Conservation (phyloP, 73 alveolate genomes). For the Symbiodinium natans region DNA sequence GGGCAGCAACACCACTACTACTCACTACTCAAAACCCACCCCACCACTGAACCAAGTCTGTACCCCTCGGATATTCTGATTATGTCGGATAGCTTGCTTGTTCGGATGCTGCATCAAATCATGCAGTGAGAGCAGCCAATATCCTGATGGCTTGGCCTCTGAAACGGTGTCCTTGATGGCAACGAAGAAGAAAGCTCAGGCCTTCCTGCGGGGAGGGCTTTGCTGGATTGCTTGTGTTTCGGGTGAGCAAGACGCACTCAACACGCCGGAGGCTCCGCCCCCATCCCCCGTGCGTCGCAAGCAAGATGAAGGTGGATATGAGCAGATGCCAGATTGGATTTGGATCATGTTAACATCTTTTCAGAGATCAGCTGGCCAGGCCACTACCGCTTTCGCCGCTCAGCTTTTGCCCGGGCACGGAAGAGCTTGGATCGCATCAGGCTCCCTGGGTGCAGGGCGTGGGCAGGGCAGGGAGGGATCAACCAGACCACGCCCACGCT, state of each 20-base stretch:
- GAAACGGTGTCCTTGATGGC: not conserved
- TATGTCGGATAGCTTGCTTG: too few species aligned
- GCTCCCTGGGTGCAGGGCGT: too few species aligned
- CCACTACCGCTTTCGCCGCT: not conserved
- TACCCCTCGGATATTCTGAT: too few species aligned
- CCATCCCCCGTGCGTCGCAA: slow-evolving; percentile 6
- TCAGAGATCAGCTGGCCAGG: not conserved
- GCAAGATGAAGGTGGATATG: not conserved
- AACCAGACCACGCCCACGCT: too few species aligned
- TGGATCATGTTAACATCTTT: not conserved
- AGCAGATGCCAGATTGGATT: too few species aligned
- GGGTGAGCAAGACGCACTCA: not conserved
- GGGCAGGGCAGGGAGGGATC: too few species aligned
- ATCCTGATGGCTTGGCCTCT: not conserved
- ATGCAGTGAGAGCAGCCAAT: not conserved
- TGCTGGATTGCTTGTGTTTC: not conserved
- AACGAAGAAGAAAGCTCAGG: not conserved
- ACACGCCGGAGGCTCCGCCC: not conserved
- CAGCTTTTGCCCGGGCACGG: slow-evolving; percentile 3
- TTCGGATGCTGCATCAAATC: too few species aligned
- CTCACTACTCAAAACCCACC: too few species aligned
- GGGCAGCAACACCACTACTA: too few species aligned
- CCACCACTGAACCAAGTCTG: too few species aligned
- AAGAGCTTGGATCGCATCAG: slow-evolving; percentile 9
- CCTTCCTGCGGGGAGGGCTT: not conserved